Evolutionary conservation across 192 early-diverging fungal species (phyloP).

Genomic region (Coemansia sp.): DNA sequence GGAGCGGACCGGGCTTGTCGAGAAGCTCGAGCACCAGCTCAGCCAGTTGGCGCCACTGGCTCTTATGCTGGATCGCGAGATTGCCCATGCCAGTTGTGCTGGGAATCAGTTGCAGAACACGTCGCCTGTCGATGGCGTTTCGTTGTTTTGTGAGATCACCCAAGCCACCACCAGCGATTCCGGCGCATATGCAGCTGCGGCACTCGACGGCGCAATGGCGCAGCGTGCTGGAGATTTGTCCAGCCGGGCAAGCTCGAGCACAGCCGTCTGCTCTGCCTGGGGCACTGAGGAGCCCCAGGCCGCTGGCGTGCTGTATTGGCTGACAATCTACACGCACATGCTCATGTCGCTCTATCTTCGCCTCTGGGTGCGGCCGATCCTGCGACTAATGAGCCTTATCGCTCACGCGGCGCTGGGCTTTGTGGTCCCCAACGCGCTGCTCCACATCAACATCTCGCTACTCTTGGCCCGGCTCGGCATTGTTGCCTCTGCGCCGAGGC

Average conservation of each 20-base stretch:
- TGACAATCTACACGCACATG: slow-evolving; percentile 35
- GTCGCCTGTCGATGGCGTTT: not conserved
- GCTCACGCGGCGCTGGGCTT: slow-evolving; percentile 7
- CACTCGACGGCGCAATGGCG: too few species aligned
- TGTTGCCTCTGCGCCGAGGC: too few species aligned
- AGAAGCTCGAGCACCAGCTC: slow-evolving; percentile 19
- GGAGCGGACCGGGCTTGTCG: slow-evolving; percentile 9
- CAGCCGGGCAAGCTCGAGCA: too few species aligned
- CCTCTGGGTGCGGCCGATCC: slow-evolving; percentile 18
- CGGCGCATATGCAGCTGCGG: not conserved
- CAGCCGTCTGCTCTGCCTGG: too few species aligned
- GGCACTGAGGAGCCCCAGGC: not conserved
- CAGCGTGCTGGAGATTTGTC: too few species aligned
- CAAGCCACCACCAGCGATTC: slow-evolving; percentile 26
- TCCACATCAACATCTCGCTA: not conserved
- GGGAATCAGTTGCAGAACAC: not conserved
- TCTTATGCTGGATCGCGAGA: not conserved
- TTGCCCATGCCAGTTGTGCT: not conserved
- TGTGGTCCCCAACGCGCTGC: slow-evolving; percentile 10
- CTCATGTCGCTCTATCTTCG: slow-evolving; percentile 26
- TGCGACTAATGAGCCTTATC: slow-evolving; percentile 4
- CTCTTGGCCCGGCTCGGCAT: not conserved
- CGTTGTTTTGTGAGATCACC: slow-evolving; percentile 21
- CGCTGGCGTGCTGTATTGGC: slow-evolving; percentile 16
- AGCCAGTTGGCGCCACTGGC: not conserved